Evolutionary conservation across 164 flowering plant species (phyloP).

Genomic region (Aristolochia californica): DNA sequence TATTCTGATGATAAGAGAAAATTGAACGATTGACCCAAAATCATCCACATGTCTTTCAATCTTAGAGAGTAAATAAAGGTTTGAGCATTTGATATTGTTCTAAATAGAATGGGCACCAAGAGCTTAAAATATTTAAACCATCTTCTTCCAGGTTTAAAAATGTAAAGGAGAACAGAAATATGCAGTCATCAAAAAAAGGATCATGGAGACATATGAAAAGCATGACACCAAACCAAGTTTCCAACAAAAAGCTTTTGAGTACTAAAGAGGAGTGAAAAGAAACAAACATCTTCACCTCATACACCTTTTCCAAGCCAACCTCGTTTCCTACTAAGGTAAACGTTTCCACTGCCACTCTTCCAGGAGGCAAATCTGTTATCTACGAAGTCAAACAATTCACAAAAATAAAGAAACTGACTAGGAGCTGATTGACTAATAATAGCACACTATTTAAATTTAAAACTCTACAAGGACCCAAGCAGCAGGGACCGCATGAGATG

Average conservation of each 20-base stretch:
- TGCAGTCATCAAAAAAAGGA: too few species aligned
- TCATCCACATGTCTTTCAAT: conserved; percentile 1
- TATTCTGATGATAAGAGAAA: too few species aligned
- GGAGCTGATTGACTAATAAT: conserved; percentile 19
- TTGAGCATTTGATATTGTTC: too few species aligned
- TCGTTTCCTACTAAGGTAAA: conserved; percentile 51
- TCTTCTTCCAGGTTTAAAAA: too few species aligned
- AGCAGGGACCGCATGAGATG: conserved; percentile 2
- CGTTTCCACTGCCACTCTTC: conserved; percentile 78
- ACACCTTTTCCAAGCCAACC: conserved; percentile 49
- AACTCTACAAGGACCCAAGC: conserved; percentile 14
- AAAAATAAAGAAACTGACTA: conserved; percentile 2
- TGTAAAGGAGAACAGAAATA: conserved; percentile 6
- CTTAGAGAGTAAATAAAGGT: too few species aligned
- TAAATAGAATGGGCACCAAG: too few species aligned
- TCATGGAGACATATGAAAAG: too few species aligned
- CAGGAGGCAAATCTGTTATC: conserved; percentile 96
- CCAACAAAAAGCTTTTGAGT: conserved; percentile 4
- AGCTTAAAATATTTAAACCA: conserved; percentile 10
- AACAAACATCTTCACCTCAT: conserved; percentile 35
- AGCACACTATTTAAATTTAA: conserved; percentile 17
- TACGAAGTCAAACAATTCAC: conserved; percentile 18
- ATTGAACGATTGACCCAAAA: too few species aligned
- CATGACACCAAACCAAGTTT: conserved; percentile 28
- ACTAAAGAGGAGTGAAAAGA: neutral